Evolutionary conservation across 352 stramenopile species (phyloP), one percentile per base, ranked within the genome.

Genomic region (Phytophthora cajani): DNA sequence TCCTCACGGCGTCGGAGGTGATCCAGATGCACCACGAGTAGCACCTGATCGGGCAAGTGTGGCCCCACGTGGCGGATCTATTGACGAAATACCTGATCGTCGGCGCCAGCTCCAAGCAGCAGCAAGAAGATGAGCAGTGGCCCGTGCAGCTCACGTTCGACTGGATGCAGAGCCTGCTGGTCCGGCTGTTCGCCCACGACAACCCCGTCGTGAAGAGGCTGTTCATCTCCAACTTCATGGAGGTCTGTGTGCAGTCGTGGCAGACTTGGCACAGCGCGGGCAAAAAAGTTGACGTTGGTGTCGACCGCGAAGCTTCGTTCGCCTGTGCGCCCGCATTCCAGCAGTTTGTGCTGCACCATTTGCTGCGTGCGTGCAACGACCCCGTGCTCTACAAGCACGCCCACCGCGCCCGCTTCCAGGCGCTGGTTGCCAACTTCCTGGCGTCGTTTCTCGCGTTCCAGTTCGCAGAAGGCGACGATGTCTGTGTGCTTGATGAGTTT

Each of bases 21-120:
- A 91, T 95, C 42, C 85, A 94, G 59, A 87, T 93, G 72, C 87
- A 95, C 50, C 87, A 95, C 40, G 85, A 94, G 55, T 87, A 88
- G 59, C 88, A 95, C 53, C 47, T 95, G 23, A 80, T 95, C 62
- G 88, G 94, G 59, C 87, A 95, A 57, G 88, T 94, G 19, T 95
- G 88, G 88, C 79, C 87, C 10, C 87, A 94, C 23, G 81, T 95
- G 23, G 79, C 79, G 12, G 57, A 69, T 7, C 49, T 95, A 17
- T 72, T 95, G 23, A 57, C 79, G 19, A 71, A 56, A 7, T 77
- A 78, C 25, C 71, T 90, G 17, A 55, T 89, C 17, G 64, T 79
- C 5, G 12, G 54, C 2, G 16, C 19, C 1, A 38, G 62, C 9
- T 36, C 19, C 14, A 47, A 53, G 11, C n/a, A 33, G 4, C 30